Base-by-base conservation (phyloP, 2,329 filamentous ascomycete species). In the Clonostachys sp. region DNA sequence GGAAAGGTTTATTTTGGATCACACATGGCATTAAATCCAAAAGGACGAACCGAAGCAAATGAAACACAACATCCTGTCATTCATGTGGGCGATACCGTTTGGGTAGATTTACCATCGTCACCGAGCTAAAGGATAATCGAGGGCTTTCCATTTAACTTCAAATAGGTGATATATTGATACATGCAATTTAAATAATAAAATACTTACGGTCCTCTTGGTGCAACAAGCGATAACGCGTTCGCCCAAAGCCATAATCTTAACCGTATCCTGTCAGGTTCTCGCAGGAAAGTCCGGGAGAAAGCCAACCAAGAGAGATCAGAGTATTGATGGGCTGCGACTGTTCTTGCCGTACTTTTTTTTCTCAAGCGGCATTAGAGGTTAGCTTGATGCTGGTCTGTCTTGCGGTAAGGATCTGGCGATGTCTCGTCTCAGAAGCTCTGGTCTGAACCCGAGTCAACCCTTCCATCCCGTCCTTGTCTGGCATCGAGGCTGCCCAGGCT, bases 1-100 rank as follows among this genome's bases (percentile, higher is more conserved):
- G 89, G 91, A 2, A 91, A 91, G 65, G 86, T 96, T 4, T 87
- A 87, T 55, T 99, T 99, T 71, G 94, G 94, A 5, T 83, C 87
- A 50, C 92, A 99, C 53, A 83, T 85, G 80, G 74, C 74, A 30
- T 76, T 80, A 52, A 60, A 68, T n/a, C 40, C 52, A 5, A 44
- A 41, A 1, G 12, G 12, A 4, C 34, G 49, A 12, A 36, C 34
- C 8, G 38, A 41, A 1, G 55, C 50, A 17, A 54, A 50, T 43
- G 51, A 57, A n/a, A 50, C 44, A 4, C 57, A 58, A 44, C 49
- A 51, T 34, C 64, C 66, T 18, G 76, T 71, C 2, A 74, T 83
- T 46, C 59, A 62, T 45, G 68, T 82, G 18, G 79, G 79, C 18
- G 77, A 83, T 48, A 12, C 42, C 7, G 70, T 71, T 1, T 50